A percentile compares a stretch with the other conserved stretches of the same genome.
Conservation (phyloP, 2,329 filamentous ascomycete genomes). For the Penicillium palitans region DNA sequence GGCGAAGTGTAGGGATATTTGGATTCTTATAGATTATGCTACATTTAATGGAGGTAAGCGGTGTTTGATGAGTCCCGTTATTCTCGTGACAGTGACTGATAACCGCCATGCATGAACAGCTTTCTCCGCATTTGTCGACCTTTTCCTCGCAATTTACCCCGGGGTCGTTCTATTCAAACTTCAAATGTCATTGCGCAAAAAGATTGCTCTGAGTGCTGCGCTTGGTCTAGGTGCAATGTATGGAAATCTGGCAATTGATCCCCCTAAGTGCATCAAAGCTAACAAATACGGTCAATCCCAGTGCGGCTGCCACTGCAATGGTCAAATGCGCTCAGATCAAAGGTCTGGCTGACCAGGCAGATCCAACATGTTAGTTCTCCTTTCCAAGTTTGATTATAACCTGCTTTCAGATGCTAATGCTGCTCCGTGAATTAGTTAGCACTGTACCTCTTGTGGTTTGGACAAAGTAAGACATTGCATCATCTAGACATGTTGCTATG, state of each 20-base stretch:
- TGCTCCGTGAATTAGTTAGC: slow-evolving; percentile 25
- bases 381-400: neutral
- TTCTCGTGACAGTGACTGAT: too few species aligned
- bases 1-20: slow-evolving; percentile 35
- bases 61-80: neutral
- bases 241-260: neutral
- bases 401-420: neutral
- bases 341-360: slow-evolving; percentile 26
- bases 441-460: slow-evolving; percentile 48
- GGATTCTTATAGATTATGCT: slow-evolving; percentile 41
- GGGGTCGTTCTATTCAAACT: slow-evolving; percentile 29
- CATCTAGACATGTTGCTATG: neutral
- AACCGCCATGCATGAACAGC: slow-evolving; percentile 9
- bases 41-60: slow-evolving; percentile 42
- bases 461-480: slow-evolving; percentile 41
- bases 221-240: slow-evolving; percentile 31
- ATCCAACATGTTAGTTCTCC: slow-evolving; percentile 35
- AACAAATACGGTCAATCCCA: slow-evolving; percentile 12
- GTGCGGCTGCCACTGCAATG: slow-evolving; percentile 31
- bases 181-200: slow-evolving; percentile 29
- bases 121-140: slow-evolving; percentile 31
- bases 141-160: slow-evolving; percentile 32
- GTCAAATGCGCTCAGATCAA: slow-evolving; percentile 34
- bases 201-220: slow-evolving; percentile 25
- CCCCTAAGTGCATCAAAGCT: neutral